These are phyloP conservation scores for Fusarium tanahbumbuense DNA, from an alignment of 2,329 filamentous ascomycete genomes.

Conservation along the genomic window DNA sequence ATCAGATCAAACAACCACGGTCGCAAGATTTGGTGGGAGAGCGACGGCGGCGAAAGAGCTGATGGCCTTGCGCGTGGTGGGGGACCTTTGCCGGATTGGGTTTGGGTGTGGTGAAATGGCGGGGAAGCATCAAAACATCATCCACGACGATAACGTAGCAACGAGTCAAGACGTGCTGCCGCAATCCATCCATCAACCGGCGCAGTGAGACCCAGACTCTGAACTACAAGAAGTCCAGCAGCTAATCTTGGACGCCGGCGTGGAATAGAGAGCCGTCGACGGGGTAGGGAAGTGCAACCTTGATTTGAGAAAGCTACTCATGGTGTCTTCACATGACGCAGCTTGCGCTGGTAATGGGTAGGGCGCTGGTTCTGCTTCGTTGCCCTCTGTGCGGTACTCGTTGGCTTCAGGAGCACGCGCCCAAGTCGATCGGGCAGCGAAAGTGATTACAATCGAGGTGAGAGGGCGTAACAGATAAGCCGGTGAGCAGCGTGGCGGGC, in stretches of 20 bases:
- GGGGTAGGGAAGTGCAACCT: slow-evolving; percentile 50
- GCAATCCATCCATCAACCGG: slow-evolving; percentile 3
- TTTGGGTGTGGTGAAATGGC: slow-evolving; percentile 46
- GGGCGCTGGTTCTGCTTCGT: slow-evolving; percentile 1
- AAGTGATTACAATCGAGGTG: slow-evolving; percentile 17
- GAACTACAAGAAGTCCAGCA: slow-evolving; percentile 13
- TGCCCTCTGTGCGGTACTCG: slow-evolving; percentile 6
- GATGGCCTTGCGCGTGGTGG: slow-evolving; percentile 44
- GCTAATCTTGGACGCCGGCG: slow-evolving; percentile 2
- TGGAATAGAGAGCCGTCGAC: slow-evolving; percentile 8
- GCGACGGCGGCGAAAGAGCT: slow-evolving; percentile 41
- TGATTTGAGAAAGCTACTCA: slow-evolving; percentile 58
- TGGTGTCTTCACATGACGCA: slow-evolving; percentile 54
- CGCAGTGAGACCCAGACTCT: slow-evolving; percentile 4
- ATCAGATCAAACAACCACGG: slow-evolving; percentile 41
- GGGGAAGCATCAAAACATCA: slow-evolving; percentile 47
- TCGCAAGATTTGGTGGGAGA: slow-evolving; percentile 42
- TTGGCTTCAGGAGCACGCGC: slow-evolving; percentile 19
- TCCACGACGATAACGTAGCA: slow-evolving; percentile 36
- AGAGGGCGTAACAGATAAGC: slow-evolving; percentile 21
- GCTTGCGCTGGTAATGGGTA: slow-evolving; percentile 41
- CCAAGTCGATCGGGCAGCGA: slow-evolving; percentile 11
- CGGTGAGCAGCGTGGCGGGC: slow-evolving; percentile 35
- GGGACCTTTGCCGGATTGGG: slow-evolving; percentile 48
- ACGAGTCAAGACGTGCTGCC: slow-evolving; percentile 28